Percentiles rank a stretch among this genome's conserved stretches.
Conservation (phyloP, 164 flowering plant species). For the Pachysandra terminalis region DNA sequence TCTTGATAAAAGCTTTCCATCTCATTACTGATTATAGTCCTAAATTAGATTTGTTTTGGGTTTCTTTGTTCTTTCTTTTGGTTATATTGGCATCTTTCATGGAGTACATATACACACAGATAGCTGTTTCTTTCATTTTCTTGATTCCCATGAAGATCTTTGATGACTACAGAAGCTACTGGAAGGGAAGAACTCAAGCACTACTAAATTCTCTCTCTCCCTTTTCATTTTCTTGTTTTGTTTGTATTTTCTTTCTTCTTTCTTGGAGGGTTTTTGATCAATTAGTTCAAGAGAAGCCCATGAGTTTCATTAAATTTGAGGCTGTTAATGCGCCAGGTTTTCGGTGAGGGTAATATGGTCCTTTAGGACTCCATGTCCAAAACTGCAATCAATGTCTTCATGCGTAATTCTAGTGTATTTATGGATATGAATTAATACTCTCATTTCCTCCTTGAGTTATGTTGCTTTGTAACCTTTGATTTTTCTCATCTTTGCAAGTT, state of each 20-base stretch:
- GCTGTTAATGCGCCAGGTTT: slow-evolving; percentile 8
- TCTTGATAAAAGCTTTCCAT: too few species aligned
- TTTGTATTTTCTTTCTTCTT: not conserved
- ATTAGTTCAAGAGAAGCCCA: slow-evolving; percentile 33
- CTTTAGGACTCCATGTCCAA: slow-evolving; percentile 9
- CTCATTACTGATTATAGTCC: too few species aligned
- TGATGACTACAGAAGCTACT: not conserved
- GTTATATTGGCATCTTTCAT: not conserved
- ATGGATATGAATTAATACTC: slow-evolving; percentile 8
- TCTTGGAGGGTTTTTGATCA: not conserved
- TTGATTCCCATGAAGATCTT: not conserved
- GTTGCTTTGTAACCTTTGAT: too few species aligned
- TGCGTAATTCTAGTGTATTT: slow-evolving; percentile 18
- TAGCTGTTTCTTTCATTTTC: not conserved
- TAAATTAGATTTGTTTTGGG: not conserved
- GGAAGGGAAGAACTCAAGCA: not conserved
- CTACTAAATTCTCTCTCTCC: not conserved
- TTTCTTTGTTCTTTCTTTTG: not conserved
- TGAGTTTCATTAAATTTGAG: slow-evolving; percentile 39
- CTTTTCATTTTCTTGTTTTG: not conserved
- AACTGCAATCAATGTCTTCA: slow-evolving; percentile 24
- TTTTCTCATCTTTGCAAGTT: too few species aligned
- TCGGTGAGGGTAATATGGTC: slow-evolving; percentile 7
- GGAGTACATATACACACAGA: not conserved
- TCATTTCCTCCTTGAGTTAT: not conserved